Evolutionary conservation across 306 rosid genomes (phyloP), one percentile per base, ranked within the genome.

Genomic region (Citrullus amarus): DNA sequence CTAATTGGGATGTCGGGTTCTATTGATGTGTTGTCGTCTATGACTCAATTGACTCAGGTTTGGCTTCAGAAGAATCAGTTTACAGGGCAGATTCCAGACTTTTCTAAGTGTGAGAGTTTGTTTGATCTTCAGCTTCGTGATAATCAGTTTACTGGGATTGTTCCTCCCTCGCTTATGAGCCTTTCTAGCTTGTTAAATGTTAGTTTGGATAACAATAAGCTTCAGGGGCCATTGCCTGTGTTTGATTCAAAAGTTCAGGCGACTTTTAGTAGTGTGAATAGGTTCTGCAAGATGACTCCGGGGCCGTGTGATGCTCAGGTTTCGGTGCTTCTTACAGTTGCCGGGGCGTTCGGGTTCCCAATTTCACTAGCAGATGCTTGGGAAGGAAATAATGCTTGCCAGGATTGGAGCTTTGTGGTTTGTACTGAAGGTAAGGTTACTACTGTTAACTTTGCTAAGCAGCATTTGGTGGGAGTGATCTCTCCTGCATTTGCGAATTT

Each of bases 61-160:
- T 92, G 98, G 98, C 90, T 94, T 34, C 95, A 92, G 0, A 84
- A 85, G 78, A 93, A 93, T 67, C 86, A 61, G 55, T 92, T 94
- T 84, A 84, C 87, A 0, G 95, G 95, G 48, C 80, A 85, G 39
- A 88, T 93, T 67, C 95, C 98, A 0, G 90, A 93, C 66, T 69
- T 91, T 57, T 87, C 97, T 0, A 81, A 83, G 2, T 88, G 90
- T 46, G 79, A 43, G 6, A 2, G 12, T 63, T 69, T 93, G 81
- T 80, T 76, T 36, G 93, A 91, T 85, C 86, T 93, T 66, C 96
- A 88, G 86, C 95, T 93, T 6, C 68, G 98, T n/a, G 94, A 90
- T 61, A 93, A 93, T 57, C 75, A 20, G 68, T 80, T 93, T 4
- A 83, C 86, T 0, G 98, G 98, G 36, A 18, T 91, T 9, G 90